Conservation (phyloP, 345 rosid genomes). For the Syzygium aqueum region DNA sequence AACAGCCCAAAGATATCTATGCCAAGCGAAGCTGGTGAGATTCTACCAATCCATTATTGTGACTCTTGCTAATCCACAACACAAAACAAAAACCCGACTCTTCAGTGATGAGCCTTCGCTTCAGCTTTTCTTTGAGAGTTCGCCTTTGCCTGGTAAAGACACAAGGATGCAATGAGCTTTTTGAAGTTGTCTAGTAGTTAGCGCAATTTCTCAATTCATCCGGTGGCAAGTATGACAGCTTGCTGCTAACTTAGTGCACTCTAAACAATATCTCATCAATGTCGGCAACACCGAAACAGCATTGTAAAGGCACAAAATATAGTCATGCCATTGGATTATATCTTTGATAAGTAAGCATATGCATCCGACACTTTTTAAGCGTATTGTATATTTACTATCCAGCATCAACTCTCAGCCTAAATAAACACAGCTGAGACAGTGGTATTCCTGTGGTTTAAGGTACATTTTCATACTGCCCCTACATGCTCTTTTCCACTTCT, state of each 20-base stretch:
- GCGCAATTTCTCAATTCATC: background rate
- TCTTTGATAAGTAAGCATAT: background rate
- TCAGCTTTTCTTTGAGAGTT: constrained; percentile 50
- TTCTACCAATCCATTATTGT: constrained; percentile 6
- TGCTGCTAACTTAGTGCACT: background rate
- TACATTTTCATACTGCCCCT: background rate
- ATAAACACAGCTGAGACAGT: background rate
- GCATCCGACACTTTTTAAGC: background rate
- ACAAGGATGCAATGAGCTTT: background rate
- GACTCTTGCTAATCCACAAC: background rate
- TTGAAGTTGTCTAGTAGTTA: background rate
- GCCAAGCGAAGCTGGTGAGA: background rate
- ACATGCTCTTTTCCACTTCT: background rate
- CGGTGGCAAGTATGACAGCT: background rate
- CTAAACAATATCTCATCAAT: background rate
- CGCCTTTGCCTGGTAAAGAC: constrained; percentile 13
- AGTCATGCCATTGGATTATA: background rate
- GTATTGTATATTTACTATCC: background rate
- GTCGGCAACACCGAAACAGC: background rate
- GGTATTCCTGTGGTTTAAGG: background rate
- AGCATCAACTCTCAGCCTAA: background rate
- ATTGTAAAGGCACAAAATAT: background rate
- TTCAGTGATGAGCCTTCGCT: constrained; percentile 30
- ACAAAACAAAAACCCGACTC: background rate
- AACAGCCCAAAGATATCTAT: background rate